These are phyloP conservation scores for Excoecaria cochinchinensis DNA, from an alignment of 345 rosid species.

Conservation along the genomic window DNA sequence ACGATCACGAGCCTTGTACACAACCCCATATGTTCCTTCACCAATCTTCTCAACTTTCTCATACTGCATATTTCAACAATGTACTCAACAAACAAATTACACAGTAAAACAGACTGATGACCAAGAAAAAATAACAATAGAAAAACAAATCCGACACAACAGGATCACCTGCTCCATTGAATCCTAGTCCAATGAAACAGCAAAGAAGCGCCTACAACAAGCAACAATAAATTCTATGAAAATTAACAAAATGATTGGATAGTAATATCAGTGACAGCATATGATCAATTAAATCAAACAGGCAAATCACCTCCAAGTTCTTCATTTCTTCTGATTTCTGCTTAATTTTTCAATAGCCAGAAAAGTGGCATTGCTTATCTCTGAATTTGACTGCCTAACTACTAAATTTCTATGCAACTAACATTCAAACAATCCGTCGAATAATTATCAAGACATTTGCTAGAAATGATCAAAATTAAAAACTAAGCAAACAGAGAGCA, in stretches of 20 bases:
- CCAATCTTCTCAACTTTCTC: conserved; percentile 99
- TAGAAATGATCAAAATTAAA: not conserved
- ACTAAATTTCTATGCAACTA: not conserved
- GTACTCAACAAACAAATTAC: not conserved
- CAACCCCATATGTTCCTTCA: conserved; percentile 98
- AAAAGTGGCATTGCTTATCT: not conserved
- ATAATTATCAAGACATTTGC: not conserved
- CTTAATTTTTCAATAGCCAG: not conserved
- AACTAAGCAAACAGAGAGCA: not conserved
- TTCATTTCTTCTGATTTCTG: not conserved
- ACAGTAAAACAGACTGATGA: no score
- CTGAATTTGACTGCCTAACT: not conserved
- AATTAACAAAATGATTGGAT: not conserved
- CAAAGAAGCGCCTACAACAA: conserved; percentile 1
- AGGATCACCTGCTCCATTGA: not conserved
- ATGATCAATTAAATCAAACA: no score
- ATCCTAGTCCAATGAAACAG: not conserved
- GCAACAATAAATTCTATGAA: not conserved
- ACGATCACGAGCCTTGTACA: conserved; percentile 93
- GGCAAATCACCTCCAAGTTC: not conserved
- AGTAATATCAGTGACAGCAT: no score
- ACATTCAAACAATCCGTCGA: not conserved
- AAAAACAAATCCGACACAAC: not conserved
- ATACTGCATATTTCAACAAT: conserved; percentile 45
- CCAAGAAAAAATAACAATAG: not conserved